Percentiles rank a stretch among this genome's conserved stretches.
Conservation (phyloP, 306 rosid species). For the Phaseolus lunatus region DNA sequence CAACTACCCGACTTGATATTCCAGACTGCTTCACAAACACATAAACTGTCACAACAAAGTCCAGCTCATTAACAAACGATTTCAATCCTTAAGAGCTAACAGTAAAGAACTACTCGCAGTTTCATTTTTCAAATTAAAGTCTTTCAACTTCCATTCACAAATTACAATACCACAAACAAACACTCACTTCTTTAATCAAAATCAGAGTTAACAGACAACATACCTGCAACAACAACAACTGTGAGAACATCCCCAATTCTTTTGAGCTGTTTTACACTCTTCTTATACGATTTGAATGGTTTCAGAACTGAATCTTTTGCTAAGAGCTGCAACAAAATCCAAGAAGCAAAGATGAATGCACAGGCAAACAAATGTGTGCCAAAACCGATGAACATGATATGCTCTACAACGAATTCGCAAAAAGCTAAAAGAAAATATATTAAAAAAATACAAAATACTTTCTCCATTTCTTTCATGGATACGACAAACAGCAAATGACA, state of each 20-base stretch:
- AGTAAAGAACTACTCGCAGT: background rate
- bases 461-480: background rate
- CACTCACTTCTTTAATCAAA: conserved; percentile 1
- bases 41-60: conserved; percentile 2
- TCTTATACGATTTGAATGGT: conserved; percentile 85
- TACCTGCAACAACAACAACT: conserved; percentile 73
- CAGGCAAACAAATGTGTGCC: conserved; percentile 10
- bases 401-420: background rate
- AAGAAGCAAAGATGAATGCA: conserved; percentile 2
- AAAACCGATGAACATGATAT: background rate
- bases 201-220: conserved; percentile 25
- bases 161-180: background rate
- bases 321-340: conserved; percentile 70
- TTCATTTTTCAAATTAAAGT: conserved; percentile 27
- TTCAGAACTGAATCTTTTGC: conserved; percentile 71
- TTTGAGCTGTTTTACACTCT: conserved; percentile 62
- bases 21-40: background rate
- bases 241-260: conserved; percentile 78
- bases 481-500: background rate
- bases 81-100: conserved; percentile 21
- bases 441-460: background rate
- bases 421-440: background rate
- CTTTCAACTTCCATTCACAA: conserved; percentile 28
- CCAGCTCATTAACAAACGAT: background rate
- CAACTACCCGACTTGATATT: background rate